Evolutionary conservation across 2,329 filamentous ascomycete species (phyloP), one percentile per base, ranked within the genome.

Genomic region (Lecanicillium sp.): DNA sequence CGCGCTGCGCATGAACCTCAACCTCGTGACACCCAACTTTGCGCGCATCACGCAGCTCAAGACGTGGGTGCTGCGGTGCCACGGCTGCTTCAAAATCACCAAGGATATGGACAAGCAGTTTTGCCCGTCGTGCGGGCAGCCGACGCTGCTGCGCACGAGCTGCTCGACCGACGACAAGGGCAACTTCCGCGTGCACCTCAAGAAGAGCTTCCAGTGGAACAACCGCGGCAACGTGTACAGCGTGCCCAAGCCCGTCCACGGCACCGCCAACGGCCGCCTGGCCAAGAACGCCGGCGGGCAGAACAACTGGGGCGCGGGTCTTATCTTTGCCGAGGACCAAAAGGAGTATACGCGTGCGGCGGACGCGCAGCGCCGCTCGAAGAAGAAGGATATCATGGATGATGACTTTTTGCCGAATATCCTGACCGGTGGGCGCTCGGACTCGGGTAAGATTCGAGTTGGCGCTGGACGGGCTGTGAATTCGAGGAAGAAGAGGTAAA

Each of bases 141-240:
- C 87, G 2, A 90, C 89, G 0, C 72, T 98, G 17, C 87, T 83
- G 7, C 79, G 90, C 45, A 84, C 89, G 0, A 83, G 83, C 17
- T 96, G 89, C 71, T 84, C 84, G 19, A 96, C 88, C 4, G 82
- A 89, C 53, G 69, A 79, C 18, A 74, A 79, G 36, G 92, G 92
- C 37, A 78, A 81, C 51, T 94, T 96, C 66, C 80, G 75, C 43
- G 64, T 98, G 43, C 86, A 96, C 57, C 69, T 98, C 43, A 94
- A 94, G 71, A 82, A 81, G 62, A 95, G 95, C 61, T 95, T 92
- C 71, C 87, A 96, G 64, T 95, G 83, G 81, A 97, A 95, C 64
- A 94, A 84, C 49, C 76, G 89, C 17, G 92, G 92, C 37, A 92
- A 96, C 60, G 78, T 87, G 28, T 98, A 83, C 68, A 94, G 87